A percentile compares a stretch with the other conserved stretches of the same genome.
phyloP scores from a whole-genome alignment of 768 basidiomycete species.

The Phlebiopsis flavidoalba region DNA sequence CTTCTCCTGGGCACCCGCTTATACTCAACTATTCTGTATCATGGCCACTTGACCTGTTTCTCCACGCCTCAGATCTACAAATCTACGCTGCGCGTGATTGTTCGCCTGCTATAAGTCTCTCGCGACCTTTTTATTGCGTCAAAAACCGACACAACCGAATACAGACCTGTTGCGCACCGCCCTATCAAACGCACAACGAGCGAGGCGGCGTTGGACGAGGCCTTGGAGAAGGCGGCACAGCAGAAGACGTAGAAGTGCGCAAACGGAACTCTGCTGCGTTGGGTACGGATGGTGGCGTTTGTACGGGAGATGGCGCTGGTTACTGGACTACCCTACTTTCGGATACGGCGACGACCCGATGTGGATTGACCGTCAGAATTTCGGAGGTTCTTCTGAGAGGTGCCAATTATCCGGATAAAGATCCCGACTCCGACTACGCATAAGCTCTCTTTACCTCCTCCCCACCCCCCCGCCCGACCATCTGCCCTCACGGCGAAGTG shows the following conservation, averaged over 20 bases:
- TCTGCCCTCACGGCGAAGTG: too few species aligned
- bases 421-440: slow-evolving; percentile 18
- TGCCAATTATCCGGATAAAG: slow-evolving; percentile 35
- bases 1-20: slow-evolving; percentile 78
- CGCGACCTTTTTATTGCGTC: slow-evolving; percentile 74
- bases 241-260: slow-evolving; percentile 61
- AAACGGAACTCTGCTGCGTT: slow-evolving; percentile 63
- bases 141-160: slow-evolving; percentile 81
- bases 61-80: slow-evolving; percentile 67
- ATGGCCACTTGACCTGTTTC: slow-evolving; percentile 90
- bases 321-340: slow-evolving; percentile 75
- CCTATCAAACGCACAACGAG: slow-evolving; percentile 81
- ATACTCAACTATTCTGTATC: slow-evolving; percentile 63
- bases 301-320: slow-evolving; percentile 90
- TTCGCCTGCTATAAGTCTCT: slow-evolving; percentile 84
- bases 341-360: slow-evolving; percentile 88
- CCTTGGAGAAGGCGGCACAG: slow-evolving; percentile 79
- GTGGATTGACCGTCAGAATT: slow-evolving; percentile 88
- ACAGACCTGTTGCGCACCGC: slow-evolving; percentile 80
- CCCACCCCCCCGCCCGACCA: too few species aligned
- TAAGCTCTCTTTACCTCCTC: too few species aligned
- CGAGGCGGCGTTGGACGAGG: slow-evolving; percentile 83
- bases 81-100: slow-evolving; percentile 70
- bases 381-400: slow-evolving; percentile 61
- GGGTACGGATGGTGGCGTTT: slow-evolving; percentile 82